A percentile compares a stretch with the other conserved stretches of the same genome.
phyloP scores from a whole-genome alignment of 192 early-diverging fungal species.

The Podila minutissima region DNA sequence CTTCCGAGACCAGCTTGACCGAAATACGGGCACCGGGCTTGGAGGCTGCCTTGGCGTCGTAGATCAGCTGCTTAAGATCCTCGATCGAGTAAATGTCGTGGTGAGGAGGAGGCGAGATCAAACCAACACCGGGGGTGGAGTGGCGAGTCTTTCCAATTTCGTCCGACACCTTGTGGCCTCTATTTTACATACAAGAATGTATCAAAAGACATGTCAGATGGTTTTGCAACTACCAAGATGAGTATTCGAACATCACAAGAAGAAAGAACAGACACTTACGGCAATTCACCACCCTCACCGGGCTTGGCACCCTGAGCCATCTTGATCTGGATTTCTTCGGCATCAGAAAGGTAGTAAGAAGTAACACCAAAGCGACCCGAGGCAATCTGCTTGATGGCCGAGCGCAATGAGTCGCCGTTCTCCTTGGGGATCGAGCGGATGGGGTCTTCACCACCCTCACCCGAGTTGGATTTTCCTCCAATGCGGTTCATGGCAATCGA shows the following conservation, averaged over 20 bases:
- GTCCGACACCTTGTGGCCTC: slow-evolving; percentile 78
- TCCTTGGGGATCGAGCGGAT: slow-evolving; percentile 73
- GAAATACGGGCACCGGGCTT: slow-evolving; percentile 91
- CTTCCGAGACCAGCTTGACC: slow-evolving; percentile 97
- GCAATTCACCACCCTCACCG: slow-evolving; percentile 94
- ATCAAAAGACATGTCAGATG: not conserved
- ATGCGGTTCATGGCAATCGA: slow-evolving; percentile 96
- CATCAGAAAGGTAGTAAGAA: slow-evolving; percentile 91
- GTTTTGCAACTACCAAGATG: not conserved
- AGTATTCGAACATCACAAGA: slow-evolving; percentile 2
- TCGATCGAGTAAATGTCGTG: slow-evolving; percentile 99
- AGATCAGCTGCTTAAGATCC: slow-evolving; percentile 98
- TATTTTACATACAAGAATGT: slow-evolving; percentile 13
- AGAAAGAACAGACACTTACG: slow-evolving; percentile 36
- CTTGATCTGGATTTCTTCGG: slow-evolving; percentile 99
- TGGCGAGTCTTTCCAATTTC: slow-evolving; percentile 90
- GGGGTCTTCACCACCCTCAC: slow-evolving; percentile 98
- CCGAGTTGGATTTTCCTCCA: slow-evolving; percentile 98
- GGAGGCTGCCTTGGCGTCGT: slow-evolving; percentile 90
- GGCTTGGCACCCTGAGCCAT: slow-evolving; percentile 99
- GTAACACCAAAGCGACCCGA: slow-evolving; percentile 99
- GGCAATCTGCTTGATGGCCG: slow-evolving; percentile 98
- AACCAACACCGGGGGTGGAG: slow-evolving; percentile 93
- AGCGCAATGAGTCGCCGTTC: slow-evolving; percentile 86
- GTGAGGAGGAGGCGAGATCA: slow-evolving; percentile 98